These are phyloP conservation scores for Lophiotrema nucula DNA, from an alignment of 495 filamentous ascomycete genomes.

Conservation along the genomic window DNA sequence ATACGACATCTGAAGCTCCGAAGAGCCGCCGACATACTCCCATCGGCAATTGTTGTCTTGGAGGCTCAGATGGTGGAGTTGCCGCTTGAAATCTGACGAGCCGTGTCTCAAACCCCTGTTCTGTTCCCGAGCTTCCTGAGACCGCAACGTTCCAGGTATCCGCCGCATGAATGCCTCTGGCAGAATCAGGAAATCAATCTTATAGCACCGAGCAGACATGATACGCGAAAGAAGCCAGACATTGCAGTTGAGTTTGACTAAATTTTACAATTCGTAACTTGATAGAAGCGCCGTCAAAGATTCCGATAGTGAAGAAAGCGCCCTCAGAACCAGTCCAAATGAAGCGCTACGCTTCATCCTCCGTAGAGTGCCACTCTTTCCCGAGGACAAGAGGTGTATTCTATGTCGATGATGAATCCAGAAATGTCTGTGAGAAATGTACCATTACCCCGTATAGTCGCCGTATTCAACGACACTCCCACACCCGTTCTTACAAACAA, in stretches of 20 bases:
- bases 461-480: too few relatives aligned
- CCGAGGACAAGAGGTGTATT: conserved; percentile 22
- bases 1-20: too few relatives aligned
- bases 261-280: conserved; percentile 33
- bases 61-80: too few relatives aligned
- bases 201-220: not conserved
- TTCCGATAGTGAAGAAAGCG: conserved; percentile 18
- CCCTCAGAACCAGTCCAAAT: conserved; percentile 32
- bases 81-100: not conserved
- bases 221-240: not conserved
- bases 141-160: not conserved
- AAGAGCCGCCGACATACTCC: too few relatives aligned
- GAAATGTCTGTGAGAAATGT: conserved; percentile 25
- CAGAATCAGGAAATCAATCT: not conserved
- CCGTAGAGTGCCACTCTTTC: conserved; percentile 21
- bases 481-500: conserved; percentile 3
- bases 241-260: too few relatives aligned
- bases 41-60: too few relatives aligned
- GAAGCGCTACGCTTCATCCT: conserved; percentile 31
- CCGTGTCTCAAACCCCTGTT: not conserved
- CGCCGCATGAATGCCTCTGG: conserved; percentile 3
- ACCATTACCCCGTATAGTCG: conserved; percentile 27
- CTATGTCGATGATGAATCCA: conserved; percentile 32
- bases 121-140: not conserved
- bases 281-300: conserved; percentile 22